These are phyloP conservation scores for Eucalyptus decipiens DNA, from an alignment of 345 rosid genomes.

Conservation along the genomic window DNA sequence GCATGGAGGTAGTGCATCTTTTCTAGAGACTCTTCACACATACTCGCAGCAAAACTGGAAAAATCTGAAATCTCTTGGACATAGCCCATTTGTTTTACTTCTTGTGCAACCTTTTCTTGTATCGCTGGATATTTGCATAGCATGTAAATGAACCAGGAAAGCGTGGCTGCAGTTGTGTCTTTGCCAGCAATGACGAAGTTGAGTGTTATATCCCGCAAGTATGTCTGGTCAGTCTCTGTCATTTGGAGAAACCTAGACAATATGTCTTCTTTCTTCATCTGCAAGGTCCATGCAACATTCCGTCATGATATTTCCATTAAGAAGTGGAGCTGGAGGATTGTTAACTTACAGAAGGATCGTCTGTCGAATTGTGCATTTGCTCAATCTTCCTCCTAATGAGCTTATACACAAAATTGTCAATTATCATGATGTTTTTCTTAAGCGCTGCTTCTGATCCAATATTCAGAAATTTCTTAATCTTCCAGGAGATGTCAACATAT, in stretches of 20 bases:
- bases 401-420: conserved; percentile 37
- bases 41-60: conserved; percentile 8
- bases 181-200: conserved; percentile 55
- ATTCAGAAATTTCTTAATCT: conserved; percentile 38
- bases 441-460: conserved; percentile 43
- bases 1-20: conserved; percentile 54
- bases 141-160: conserved; percentile 48
- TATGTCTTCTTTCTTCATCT: conserved; percentile 46
- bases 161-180: conserved; percentile 50
- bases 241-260: conserved; percentile 46
- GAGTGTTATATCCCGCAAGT: conserved; percentile 41
- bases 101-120: conserved; percentile 34
- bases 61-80: not conserved
- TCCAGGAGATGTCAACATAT: conserved; percentile 47
- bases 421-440: conserved; percentile 21
- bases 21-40: conserved; percentile 27
- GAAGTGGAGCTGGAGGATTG: not conserved
- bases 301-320: not conserved
- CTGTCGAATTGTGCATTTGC: conserved; percentile 14
- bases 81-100: conserved; percentile 11
- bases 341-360: conserved; percentile 21
- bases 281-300: not conserved
- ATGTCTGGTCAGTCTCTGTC: conserved; percentile 17
- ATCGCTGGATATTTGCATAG: conserved; percentile 33
- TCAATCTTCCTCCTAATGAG: conserved; percentile 31